A percentile compares a stretch with the other conserved stretches of the same genome.
These are phyloP conservation scores for Boletus sp. DNA, from an alignment of 1,284 basidiomycete species.

Conservation along the genomic window DNA sequence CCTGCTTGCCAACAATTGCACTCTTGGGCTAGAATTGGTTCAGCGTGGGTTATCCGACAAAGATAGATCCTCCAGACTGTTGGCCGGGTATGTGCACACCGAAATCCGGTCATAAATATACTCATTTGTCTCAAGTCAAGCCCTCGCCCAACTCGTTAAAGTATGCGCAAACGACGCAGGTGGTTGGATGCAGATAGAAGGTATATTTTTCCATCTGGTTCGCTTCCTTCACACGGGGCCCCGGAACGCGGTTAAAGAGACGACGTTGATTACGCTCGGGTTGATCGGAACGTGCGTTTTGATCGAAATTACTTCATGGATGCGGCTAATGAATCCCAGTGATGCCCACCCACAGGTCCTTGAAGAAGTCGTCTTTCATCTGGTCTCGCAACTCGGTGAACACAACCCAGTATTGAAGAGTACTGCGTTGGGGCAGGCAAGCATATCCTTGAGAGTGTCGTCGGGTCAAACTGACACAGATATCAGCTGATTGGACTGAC, in stretches of 20 bases:
- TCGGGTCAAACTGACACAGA: conserved; percentile 18
- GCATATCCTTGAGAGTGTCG: conserved; percentile 5
- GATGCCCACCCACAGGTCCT: conserved; percentile 55
- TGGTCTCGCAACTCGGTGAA: conserved; percentile 73
- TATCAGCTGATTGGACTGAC: conserved; percentile 63
- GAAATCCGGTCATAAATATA: not conserved
- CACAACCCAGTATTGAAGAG: conserved; percentile 70
- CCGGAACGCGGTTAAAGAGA: conserved; percentile 58
- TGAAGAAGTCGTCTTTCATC: conserved; percentile 61
- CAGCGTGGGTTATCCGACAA: conserved; percentile 53
- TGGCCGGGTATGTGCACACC: conserved; percentile 60
- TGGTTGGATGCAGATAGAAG: conserved; percentile 43
- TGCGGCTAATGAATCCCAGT: conserved; percentile 40
- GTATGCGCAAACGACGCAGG: conserved; percentile 39
- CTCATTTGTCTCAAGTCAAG: conserved; percentile 44
- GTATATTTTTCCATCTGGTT: conserved; percentile 53
- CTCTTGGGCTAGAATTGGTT: conserved; percentile 42
- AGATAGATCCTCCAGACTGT: conserved; percentile 63
- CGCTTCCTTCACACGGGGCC: conserved; percentile 46
- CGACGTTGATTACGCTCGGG: conserved; percentile 61
- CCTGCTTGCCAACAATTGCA: conserved; percentile 40
- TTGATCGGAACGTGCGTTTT: conserved; percentile 58
- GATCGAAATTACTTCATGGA: not conserved
- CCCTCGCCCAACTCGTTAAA: conserved; percentile 53
- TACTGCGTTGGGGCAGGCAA: conserved; percentile 65